Evolutionary conservation across 169 alveolate genomes (phyloP).

Genomic region (Amoebophrya sp.): DNA sequence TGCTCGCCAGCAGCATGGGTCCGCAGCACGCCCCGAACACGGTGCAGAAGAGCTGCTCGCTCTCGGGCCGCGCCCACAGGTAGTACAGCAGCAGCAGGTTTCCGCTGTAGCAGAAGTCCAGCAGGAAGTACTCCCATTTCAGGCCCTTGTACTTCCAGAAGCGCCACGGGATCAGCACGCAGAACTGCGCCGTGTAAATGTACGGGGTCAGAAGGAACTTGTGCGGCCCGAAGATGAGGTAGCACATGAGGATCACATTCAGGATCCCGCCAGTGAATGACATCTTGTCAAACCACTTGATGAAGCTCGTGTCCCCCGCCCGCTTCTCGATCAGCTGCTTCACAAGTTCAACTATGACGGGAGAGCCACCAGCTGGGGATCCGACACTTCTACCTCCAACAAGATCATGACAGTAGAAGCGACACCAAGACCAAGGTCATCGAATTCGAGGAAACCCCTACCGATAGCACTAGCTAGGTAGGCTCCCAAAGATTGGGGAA

Average conservation of each 20-base stretch:
- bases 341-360: no score
- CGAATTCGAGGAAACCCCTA: no score
- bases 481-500: no score
- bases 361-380: no score
- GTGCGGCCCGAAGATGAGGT: background rate
- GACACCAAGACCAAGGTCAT: no score
- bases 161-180: constrained; percentile 17
- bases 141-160: constrained; percentile 20
- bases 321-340: background rate
- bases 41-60: constrained; percentile 16
- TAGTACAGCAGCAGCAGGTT: constrained; percentile 25
- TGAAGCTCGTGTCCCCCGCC: background rate
- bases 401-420: no score
- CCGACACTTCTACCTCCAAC: no score
- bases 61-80: constrained; percentile 27
- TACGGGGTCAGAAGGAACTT: background rate
- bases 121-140: constrained; percentile 38
- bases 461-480: no score
- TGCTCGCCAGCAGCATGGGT: constrained; percentile 37
- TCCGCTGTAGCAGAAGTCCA: constrained; percentile 44
- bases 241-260: background rate
- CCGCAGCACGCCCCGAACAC: constrained; percentile 34
- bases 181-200: background rate
- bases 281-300: background rate
- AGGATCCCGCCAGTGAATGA: background rate